These are phyloP conservation scores for Podosphaera xanthii DNA, from an alignment of 2,329 filamentous ascomycete genomes.

Conservation along the genomic window DNA sequence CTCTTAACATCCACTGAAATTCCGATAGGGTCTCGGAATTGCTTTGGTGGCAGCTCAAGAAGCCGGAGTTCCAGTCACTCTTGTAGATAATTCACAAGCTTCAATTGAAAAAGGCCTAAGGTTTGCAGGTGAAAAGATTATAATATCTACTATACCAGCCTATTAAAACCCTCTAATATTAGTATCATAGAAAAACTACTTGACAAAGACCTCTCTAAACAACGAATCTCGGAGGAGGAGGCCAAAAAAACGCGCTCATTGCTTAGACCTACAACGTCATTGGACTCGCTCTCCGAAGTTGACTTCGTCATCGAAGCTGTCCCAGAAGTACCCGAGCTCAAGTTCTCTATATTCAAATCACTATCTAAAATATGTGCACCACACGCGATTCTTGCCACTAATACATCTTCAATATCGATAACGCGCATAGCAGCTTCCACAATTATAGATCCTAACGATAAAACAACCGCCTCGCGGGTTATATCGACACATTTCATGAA, in stretches of 20 bases:
- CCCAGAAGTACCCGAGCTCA: conserved; percentile 72
- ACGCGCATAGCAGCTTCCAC: conserved; percentile 85
- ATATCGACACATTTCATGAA: conserved; percentile 99
- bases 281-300: conserved; percentile 57
- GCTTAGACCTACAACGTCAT: conserved; percentile 44
- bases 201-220: conserved; percentile 76
- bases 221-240: conserved; percentile 60
- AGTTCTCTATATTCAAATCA: conserved; percentile 65
- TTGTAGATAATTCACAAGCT: conserved; percentile 66
- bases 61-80: conserved; percentile 60
- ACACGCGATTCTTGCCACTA: conserved; percentile 83
- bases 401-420: conserved; percentile 96
- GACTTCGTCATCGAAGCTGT: conserved; percentile 98
- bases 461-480: conserved; percentile 64
- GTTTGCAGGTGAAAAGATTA: conserved; percentile 48
- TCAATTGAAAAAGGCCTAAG: conserved; percentile 73
- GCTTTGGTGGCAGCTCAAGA: conserved; percentile 77
- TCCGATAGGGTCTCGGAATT: conserved; percentile 64
- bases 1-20: conserved; percentile 3
- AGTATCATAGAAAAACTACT: conserved; percentile 55
- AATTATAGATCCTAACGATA: conserved; percentile 53
- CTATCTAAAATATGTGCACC: conserved; percentile 61
- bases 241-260: conserved; percentile 50
- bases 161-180: background rate
- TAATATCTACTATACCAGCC: background rate